Percentiles rank a stretch among this genome's conserved stretches.
Conservation (phyloP, 2,329 filamentous ascomycete genomes). For the Cladosporium sp. region DNA sequence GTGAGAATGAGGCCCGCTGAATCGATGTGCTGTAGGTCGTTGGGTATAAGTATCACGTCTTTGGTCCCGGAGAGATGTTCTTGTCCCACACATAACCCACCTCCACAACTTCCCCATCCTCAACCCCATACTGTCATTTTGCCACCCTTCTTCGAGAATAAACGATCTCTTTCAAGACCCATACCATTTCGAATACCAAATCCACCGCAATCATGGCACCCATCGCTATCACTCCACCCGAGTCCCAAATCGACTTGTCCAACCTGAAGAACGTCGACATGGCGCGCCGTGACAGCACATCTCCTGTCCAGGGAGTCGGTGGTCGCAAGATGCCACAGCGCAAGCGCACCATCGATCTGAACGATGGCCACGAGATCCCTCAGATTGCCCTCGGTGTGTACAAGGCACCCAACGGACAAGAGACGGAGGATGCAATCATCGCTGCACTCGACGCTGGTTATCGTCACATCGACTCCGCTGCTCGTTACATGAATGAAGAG, state of each 20-base stretch:
- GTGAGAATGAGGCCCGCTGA: background rate
- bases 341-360: conserved; percentile 39
- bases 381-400: conserved; percentile 45
- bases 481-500: conserved; percentile 49
- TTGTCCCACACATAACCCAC: conserved; percentile 10
- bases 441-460: conserved; percentile 52
- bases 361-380: conserved; percentile 43
- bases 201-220: conserved; percentile 11
- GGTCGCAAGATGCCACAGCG: conserved; percentile 25
- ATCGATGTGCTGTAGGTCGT: background rate
- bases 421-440: conserved; percentile 41
- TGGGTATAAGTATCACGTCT: conserved; percentile 16
- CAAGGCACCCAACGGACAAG: conserved; percentile 40
- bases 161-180: too few species aligned
- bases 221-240: conserved; percentile 9
- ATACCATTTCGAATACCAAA: background rate
- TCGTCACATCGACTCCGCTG: conserved; percentile 55
- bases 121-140: background rate
- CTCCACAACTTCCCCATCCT: background rate
- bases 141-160: background rate
- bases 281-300: conserved; percentile 20
- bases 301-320: conserved; percentile 12
- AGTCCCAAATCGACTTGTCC: conserved; percentile 28
- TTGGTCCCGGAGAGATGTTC: conserved; percentile 6
- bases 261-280: conserved; percentile 30